These are phyloP conservation scores for Curvularia spicifera DNA, from an alignment of 2,329 filamentous ascomycete genomes.

Conservation along the genomic window DNA sequence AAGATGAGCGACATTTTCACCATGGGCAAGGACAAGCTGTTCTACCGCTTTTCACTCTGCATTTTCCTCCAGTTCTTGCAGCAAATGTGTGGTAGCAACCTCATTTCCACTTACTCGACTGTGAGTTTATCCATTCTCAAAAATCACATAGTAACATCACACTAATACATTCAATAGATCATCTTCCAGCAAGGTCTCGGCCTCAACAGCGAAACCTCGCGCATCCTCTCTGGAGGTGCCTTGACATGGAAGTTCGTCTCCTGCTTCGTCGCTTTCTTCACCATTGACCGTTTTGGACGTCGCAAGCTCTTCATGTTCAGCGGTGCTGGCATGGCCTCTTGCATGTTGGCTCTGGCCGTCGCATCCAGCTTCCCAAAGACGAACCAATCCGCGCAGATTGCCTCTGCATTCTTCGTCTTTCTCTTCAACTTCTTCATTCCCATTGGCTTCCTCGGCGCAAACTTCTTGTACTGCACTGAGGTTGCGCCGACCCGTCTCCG, in stretches of 20 bases:
- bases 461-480: constrained; percentile 67
- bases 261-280: constrained; percentile 71
- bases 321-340: constrained; percentile 60
- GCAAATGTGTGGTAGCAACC: constrained; percentile 59
- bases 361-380: constrained; percentile 57
- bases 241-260: constrained; percentile 64
- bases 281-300: constrained; percentile 72
- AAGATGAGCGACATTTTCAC: constrained; percentile 63
- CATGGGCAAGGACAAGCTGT: constrained; percentile 68
- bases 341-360: constrained; percentile 62
- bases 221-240: constrained; percentile 67
- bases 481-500: constrained; percentile 61
- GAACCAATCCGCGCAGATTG: constrained; percentile 58
- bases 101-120: constrained; percentile 58
- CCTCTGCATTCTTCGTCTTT: constrained; percentile 64
- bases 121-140: constrained; percentile 54
- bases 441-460: constrained; percentile 65
- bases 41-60: constrained; percentile 63
- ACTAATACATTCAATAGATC: constrained; percentile 32
- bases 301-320: constrained; percentile 62
- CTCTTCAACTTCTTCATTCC: constrained; percentile 67
- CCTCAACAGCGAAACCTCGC: constrained; percentile 57
- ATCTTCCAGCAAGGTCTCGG: constrained; percentile 53
- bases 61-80: constrained; percentile 60
- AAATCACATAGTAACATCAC: constrained; percentile 22